These are phyloP conservation scores for Mycosarcoma maydis DNA, from an alignment of 1,284 basidiomycete species.

Conservation along the genomic window DNA sequence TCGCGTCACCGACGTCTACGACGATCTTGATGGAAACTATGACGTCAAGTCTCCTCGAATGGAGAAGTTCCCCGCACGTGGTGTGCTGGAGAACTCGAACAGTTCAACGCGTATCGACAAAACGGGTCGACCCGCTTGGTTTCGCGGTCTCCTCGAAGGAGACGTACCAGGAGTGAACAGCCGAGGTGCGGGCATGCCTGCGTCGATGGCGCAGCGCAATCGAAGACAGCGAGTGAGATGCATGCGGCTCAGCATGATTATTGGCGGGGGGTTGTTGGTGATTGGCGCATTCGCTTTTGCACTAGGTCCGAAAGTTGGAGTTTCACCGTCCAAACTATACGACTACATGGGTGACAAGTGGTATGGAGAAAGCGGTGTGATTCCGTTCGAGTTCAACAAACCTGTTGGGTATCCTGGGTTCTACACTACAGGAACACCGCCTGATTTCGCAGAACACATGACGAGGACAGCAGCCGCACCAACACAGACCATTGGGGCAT, in stretches of 20 bases:
- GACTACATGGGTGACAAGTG: constrained; percentile 49
- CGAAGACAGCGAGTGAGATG: constrained; percentile 26
- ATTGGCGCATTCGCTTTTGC: constrained; percentile 54
- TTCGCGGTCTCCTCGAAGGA: constrained; percentile 34
- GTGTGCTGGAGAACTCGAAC: constrained; percentile 41
- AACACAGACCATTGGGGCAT: constrained; percentile 46
- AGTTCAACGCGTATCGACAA: constrained; percentile 47
- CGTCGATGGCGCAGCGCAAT: constrained; percentile 25
- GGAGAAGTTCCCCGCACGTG: constrained; percentile 37
- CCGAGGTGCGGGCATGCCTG: constrained; percentile 36
- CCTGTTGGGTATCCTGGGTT: constrained; percentile 60
- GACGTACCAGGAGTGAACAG: constrained; percentile 33
- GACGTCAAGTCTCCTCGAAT: constrained; percentile 16
- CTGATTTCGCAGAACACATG: constrained; percentile 60
- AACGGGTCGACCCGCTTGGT: constrained; percentile 57
- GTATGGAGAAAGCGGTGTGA: constrained; percentile 36
- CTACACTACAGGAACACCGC: constrained; percentile 51
- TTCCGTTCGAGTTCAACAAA: constrained; percentile 53
- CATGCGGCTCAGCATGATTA: constrained; percentile 20
- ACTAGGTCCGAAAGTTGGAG: constrained; percentile 42
- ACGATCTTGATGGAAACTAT: constrained; percentile 39
- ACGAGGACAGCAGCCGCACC: constrained; percentile 34
- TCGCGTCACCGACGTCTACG: constrained; percentile 42
- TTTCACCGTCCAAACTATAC: constrained; percentile 23
- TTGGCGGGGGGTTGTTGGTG: constrained; percentile 32